Evolutionary conservation across 129 eudicot genomes (phyloP), one percentile per base, ranked within the genome.

Genomic region (Glebionis coronaria): DNA sequence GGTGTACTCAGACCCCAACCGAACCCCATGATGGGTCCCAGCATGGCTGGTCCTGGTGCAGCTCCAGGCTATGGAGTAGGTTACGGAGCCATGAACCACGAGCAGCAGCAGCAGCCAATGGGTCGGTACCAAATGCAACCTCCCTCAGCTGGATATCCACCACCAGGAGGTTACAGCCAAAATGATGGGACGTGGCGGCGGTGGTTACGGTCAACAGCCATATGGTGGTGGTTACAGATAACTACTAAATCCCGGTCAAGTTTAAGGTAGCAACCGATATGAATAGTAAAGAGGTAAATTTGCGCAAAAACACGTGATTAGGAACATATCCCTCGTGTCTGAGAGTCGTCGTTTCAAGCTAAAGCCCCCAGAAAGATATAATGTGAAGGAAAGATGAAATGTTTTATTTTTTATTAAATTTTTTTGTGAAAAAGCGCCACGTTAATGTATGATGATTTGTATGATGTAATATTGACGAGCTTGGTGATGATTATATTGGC

Each of bases 141-240:
- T 58, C 83, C 72, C 6, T 75, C 79, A 12, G 73, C 67, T 12
- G 95, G 90, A 46, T 80, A 63, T 72, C 81, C 81, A 61, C 95
- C 94, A 13, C 61, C 94, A 56, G 83, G 84, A 75, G 71, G 83
- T 20, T 87, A 86, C 72, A 89, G 86, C 74, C 90, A n/a, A 83
- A 7, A 81, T 78, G 87, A 86, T 82, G 92, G 98, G 95, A 0
- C 49, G 79, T 20, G 98, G 96, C 11, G 83, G 82, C 40, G 95
- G 91, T 46, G 84, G 81, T 71, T 89, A 86, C 75, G 85, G 90
- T 44, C 97, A 93, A 78, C 95, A 87, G 62, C 93, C 95, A 46
- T 82, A 84, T 64, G 90, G 95, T 64, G 90, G 77, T 40, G 91
- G 90, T 52, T 87, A 89, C 67, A 58, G 87, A 75, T 86, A 72